These are phyloP conservation scores for Cadophora sp. DNA, from an alignment of 2,329 filamentous ascomycete species.

Conservation along the genomic window DNA sequence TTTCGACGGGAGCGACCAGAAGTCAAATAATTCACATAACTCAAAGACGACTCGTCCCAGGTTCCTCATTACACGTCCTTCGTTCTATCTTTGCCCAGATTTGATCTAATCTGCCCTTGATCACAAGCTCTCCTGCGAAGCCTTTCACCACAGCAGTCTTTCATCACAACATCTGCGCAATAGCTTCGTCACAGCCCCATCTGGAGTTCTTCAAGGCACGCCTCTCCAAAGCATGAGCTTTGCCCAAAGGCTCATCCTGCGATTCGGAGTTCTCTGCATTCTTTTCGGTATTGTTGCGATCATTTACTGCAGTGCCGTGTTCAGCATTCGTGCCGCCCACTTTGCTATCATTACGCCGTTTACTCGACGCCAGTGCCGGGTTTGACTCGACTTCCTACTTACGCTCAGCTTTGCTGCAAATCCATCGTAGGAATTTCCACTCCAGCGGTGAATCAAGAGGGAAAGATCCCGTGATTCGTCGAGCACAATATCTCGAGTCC, in stretches of 20 bases:
- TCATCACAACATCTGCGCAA: background rate
- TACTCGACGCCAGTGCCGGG: background rate
- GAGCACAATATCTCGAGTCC: slow-evolving; percentile 6
- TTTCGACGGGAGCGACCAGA: background rate
- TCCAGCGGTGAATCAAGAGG: background rate
- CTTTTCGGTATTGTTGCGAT: background rate
- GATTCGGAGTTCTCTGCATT: background rate
- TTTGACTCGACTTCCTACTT: background rate
- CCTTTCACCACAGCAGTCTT: background rate
- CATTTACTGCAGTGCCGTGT: background rate
- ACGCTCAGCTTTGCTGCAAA: background rate
- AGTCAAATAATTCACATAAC: background rate
- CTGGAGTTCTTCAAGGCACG: background rate
- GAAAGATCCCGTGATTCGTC: slow-evolving; percentile 4
- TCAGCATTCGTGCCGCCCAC: background rate
- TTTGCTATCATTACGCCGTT: background rate
- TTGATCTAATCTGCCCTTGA: background rate
- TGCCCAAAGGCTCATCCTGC: background rate
- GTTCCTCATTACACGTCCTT: background rate
- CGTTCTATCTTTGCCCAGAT: background rate
- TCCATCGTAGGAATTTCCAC: background rate
- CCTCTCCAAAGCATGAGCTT: background rate
- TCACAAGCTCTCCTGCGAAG: background rate
- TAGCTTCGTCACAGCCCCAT: too few relatives aligned
- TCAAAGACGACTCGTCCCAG: background rate